Evolutionary conservation across 805 yeast species (phyloP), one percentile per base, ranked within the genome.

Genomic region (Cephaloascus albidus): DNA sequence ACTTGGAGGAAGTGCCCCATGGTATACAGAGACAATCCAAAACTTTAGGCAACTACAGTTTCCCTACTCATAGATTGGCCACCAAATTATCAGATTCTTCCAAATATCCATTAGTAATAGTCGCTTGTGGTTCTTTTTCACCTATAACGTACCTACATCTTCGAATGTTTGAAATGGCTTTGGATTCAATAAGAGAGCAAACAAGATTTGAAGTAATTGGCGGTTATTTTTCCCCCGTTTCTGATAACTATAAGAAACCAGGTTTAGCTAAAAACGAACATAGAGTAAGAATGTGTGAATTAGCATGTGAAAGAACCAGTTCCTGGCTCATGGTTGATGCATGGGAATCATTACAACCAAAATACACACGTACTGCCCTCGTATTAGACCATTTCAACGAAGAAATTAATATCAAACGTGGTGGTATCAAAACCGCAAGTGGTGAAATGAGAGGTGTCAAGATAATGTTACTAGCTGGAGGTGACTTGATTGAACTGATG

Each of bases 251-350:
- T 65, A 79, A 81, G 54, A 93, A 93, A 60, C 87, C 86, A 34
- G 98, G 98, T 0, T 67, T 93, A 39, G 97, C 98, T 1, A 78
- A 85, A 0, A 71, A 97, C 0, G 72, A 70, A 45, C 96, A 93
- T 58, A 75, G 98, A 42, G 98, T 93, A 10, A 72, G 97, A 39
- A 93, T 93, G 98, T 88, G 98, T 61, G 98, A 93, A 58, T 70
- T 93, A 54, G 97, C 97, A 0, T 89, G 98, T 60, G 98, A 93
- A 56, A 72, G 98, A 52, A 93, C 98, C 0, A 80, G 93, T 3
- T 80, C 90, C 20, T 93, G 98, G 98, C 70, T 93, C 32, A 93
- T 93, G 98, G 98, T 93, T 20, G 98, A 93, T 58, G 97, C 97
- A 1, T 93, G 98, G 98, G 98, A 93, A 63, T 82, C 94, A 3